Conservation (phyloP, 306 rosid genomes). For the Cicer chorassanicum region DNA sequence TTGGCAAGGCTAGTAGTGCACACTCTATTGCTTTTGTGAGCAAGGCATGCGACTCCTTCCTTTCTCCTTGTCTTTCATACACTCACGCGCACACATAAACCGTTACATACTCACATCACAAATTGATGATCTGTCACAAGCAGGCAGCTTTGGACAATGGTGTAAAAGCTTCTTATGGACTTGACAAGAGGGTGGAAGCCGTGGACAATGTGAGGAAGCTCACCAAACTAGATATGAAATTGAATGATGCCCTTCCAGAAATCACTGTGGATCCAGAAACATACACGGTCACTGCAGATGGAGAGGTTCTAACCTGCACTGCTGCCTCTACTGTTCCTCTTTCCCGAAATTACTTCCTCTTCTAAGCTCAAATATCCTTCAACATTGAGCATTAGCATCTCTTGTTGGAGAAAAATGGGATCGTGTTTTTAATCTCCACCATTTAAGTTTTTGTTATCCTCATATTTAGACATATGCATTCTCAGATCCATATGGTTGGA, state of each 20-base stretch:
- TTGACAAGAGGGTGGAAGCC: constrained; percentile 70
- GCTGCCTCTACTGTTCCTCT: constrained; percentile 75
- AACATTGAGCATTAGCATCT: background rate
- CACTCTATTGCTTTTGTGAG: constrained; percentile 91
- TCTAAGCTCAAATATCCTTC: constrained; percentile 44
- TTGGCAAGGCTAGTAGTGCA: constrained; percentile 81
- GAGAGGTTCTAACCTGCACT: constrained; percentile 71
- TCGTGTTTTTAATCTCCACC: too few relatives aligned
- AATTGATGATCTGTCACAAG: constrained; percentile 28
- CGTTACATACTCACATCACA: constrained; percentile 23
- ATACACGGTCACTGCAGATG: constrained; percentile 75
- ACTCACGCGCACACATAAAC: background rate
- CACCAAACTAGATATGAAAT: constrained; percentile 85
- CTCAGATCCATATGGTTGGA: too few relatives aligned
- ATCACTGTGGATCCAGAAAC: constrained; percentile 90
- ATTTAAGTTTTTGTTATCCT: too few relatives aligned
- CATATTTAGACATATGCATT: too few relatives aligned
- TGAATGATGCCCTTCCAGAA: constrained; percentile 76
- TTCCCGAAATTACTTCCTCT: constrained; percentile 83
- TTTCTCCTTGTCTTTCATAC: constrained; percentile 25
- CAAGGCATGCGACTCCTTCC: constrained; percentile 65
- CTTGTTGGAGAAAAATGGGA: too few relatives aligned
- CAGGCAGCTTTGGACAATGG: constrained; percentile 68
- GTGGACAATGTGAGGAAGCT: constrained; percentile 73
- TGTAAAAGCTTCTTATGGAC: constrained; percentile 69